Evolutionary conservation across 2,329 filamentous ascomycete genomes (phyloP), one percentile per base, ranked within the genome.

Genomic region (Colletotrichum somersetense): DNA sequence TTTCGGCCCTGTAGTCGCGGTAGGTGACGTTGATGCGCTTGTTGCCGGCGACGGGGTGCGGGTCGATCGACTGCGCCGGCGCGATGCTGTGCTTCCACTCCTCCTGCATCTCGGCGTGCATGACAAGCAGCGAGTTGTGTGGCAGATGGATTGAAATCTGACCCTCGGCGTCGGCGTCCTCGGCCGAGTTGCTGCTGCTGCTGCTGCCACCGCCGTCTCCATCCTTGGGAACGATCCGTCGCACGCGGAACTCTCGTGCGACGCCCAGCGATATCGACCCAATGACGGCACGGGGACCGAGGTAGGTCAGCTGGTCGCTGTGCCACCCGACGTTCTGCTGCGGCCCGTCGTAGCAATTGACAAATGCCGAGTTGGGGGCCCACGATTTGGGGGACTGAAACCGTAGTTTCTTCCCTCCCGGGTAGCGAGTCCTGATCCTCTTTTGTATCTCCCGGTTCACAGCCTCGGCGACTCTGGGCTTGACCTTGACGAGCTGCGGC

Each of bases 91-190:
- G 96, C 80, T 98, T 98, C 95, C 95, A 98, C 78, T 93, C 92
- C 79, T 98, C 96, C 79, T 98, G 96, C 94, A 97, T 98, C 79
- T 97, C 94, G 0, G 96, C 95, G 78, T 98, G 95, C 96, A 99
- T 98, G 12, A 98, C 87, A 0, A 99, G 87, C 0, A 98, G 87
- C 0, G 94, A 97, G 80, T 98, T 98, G 81, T 98, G 96, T 0
- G 96, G 96, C 0, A 98, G 89, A 76, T 98, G 94, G 55, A 98
- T 96, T 1, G 94, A 91, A 71, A 98, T 96, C 79, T 97, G 95
- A 5, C 95, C 96, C 77, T 93, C 90, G 0, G 88, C 86, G 74
- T 96, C 92, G 1, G 88, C 84, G 16, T 86, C 83, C 3, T 83
- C 80, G 78, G 78, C 71, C 52, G 82, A 75, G 20, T 79, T 81